phyloP scores from a whole-genome alignment of 75 land plant genomes.

The Gnetum montanum region DNA sequence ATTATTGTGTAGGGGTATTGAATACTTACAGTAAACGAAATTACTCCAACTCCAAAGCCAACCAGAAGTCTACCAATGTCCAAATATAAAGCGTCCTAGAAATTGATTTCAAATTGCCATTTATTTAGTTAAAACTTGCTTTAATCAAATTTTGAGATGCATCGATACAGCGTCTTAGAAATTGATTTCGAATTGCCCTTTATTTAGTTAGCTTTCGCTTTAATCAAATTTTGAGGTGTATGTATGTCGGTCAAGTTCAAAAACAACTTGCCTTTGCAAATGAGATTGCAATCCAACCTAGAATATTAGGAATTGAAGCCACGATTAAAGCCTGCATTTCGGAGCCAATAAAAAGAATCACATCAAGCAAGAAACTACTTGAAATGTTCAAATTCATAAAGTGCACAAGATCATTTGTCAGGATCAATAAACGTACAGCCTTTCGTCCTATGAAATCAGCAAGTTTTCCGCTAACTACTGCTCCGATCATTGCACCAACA shows the following conservation, averaged over 20 bases:
- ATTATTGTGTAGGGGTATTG: no score
- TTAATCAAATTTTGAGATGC: not conserved
- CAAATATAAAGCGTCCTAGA: slow-evolving; percentile 48
- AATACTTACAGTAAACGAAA: slow-evolving; percentile 88
- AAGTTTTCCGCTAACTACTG: slow-evolving; percentile 42
- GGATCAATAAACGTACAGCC: slow-evolving; percentile 29
- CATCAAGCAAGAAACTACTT: not conserved
- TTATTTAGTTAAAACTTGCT: not conserved
- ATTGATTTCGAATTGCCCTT: not conserved
- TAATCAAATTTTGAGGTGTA: not conserved
- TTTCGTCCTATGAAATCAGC: slow-evolving; percentile 65
- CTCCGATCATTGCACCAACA: slow-evolving; percentile 68
- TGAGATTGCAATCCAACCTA: slow-evolving; percentile 3
- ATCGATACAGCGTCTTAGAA: slow-evolving; percentile 41
- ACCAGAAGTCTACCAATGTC: slow-evolving; percentile 69
- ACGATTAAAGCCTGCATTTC: not conserved
- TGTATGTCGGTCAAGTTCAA: not conserved
- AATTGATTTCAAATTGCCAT: not conserved
- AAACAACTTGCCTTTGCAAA: not conserved
- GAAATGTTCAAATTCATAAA: not conserved
- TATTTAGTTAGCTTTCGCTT: not conserved
- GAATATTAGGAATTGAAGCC: slow-evolving; percentile 1
- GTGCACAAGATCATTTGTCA: not conserved
- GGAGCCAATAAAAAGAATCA: not conserved
- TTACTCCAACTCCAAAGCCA: slow-evolving; percentile 87